Evolutionary conservation across 176 grass and related monocot genomes (phyloP).

Genomic region (Phoenix roebelenii): DNA sequence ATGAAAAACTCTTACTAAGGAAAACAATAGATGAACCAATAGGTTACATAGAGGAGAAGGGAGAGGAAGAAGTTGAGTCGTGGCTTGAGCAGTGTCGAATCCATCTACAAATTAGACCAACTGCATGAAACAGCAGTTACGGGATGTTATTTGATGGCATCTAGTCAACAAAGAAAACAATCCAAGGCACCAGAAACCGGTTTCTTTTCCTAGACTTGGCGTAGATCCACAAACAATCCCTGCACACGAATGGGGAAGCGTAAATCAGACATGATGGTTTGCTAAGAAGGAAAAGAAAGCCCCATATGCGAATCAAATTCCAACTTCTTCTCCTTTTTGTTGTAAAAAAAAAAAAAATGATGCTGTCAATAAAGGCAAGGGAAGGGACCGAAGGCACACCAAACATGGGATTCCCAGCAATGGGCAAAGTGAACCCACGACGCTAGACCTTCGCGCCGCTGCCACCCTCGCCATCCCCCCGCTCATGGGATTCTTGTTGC

Average conservation of each 20-base stretch:
- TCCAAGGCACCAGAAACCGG: not conserved
- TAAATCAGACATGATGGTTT: conserved; percentile 6
- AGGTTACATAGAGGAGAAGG: not conserved
- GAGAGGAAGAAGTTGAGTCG: conserved; percentile 25
- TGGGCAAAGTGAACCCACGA: conserved; percentile 42
- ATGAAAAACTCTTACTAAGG: no score
- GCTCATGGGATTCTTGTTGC: no score
- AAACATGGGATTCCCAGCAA: conserved; percentile 98
- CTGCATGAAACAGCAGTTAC: no score
- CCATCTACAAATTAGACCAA: conserved; percentile 37
- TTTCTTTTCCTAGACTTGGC: conserved; percentile 31
- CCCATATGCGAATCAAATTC: conserved; percentile 23
- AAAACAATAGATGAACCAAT: not conserved
- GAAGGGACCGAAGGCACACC: conserved; percentile 25
- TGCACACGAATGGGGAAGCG: conserved; percentile 37
- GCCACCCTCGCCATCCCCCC: not conserved
- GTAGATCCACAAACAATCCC: conserved; percentile 57
- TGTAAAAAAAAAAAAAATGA: no score
- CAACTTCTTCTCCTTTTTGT: not conserved
- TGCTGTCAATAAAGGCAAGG: not conserved
- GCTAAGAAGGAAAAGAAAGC: not conserved
- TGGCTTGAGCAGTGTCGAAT: conserved; percentile 97
- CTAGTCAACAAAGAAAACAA: no score
- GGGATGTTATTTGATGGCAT: no score
- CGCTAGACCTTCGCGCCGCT: not conserved